phyloP scores from a whole-genome alignment of 2,329 filamentous ascomycete species.

The Calcarisporium arbuscula region DNA sequence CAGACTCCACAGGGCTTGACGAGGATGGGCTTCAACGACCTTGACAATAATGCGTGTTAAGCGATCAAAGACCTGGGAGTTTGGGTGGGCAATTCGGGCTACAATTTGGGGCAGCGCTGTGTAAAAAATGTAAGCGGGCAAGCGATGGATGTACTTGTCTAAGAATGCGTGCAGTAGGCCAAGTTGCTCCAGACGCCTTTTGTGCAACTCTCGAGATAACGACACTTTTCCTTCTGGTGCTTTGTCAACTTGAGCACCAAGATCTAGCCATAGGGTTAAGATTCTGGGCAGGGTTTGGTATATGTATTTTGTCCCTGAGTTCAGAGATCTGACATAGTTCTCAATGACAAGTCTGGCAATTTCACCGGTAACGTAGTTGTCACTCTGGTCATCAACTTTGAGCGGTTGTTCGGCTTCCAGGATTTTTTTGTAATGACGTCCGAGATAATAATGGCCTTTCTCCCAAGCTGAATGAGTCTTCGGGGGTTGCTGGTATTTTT shows the following conservation, averaged over 20 bases:
- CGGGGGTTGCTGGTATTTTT: slow-evolving; percentile 79
- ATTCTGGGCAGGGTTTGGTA: slow-evolving; percentile 91
- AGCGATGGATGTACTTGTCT: slow-evolving; percentile 66
- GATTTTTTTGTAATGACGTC: slow-evolving; percentile 94
- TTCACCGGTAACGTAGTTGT: slow-evolving; percentile 73
- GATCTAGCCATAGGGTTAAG: slow-evolving; percentile 88
- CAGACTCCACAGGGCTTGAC: slow-evolving; percentile 86
- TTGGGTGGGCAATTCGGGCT: slow-evolving; percentile 87
- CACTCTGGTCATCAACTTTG: slow-evolving; percentile 68
- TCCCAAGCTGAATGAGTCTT: slow-evolving; percentile 72
- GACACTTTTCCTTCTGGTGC: slow-evolving; percentile 49
- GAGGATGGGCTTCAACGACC: slow-evolving; percentile 81
- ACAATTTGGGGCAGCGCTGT: slow-evolving; percentile 86
- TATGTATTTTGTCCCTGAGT: slow-evolving; percentile 88
- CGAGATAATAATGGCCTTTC: slow-evolving; percentile 94
- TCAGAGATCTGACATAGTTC: slow-evolving; percentile 82
- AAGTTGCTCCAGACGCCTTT: slow-evolving; percentile 58
- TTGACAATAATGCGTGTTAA: slow-evolving; percentile 76
- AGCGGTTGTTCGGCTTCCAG: slow-evolving; percentile 81
- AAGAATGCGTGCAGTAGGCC: slow-evolving; percentile 66
- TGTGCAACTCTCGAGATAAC: slow-evolving; percentile 44
- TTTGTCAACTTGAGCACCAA: slow-evolving; percentile 70
- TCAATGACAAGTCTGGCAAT: slow-evolving; percentile 84
- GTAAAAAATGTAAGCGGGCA: slow-evolving; percentile 75
- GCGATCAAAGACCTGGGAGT: slow-evolving; percentile 68